Conservation (phyloP, 106 monocot genomes). For the Chionographis japonica region DNA sequence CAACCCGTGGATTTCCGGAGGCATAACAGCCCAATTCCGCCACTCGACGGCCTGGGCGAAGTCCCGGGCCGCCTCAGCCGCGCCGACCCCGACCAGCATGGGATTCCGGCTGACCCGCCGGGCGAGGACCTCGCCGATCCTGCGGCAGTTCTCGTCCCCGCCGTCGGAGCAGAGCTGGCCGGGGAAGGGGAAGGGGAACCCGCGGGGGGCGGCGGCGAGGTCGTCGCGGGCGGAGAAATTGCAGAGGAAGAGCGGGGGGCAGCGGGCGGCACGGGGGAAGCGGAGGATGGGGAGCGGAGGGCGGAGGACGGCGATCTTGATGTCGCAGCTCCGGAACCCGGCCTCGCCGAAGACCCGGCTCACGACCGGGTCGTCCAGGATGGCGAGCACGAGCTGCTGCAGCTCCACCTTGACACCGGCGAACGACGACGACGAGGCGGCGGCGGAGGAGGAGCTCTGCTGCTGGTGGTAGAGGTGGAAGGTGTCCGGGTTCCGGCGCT, state of each 20-base stretch:
- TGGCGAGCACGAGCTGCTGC: slow-evolving; percentile 64
- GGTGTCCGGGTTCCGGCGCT: slow-evolving; percentile 83
- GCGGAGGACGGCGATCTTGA: slow-evolving; percentile 65
- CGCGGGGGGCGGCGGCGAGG: neutral
- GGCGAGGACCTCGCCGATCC: slow-evolving; percentile 50
- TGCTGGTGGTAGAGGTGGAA: slow-evolving; percentile 82
- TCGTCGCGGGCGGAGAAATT: slow-evolving; percentile 34
- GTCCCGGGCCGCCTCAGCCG: slow-evolving; percentile 43
- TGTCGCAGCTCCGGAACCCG: slow-evolving; percentile 65
- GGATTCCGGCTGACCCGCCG: slow-evolving; percentile 27
- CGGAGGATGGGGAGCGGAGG: slow-evolving; percentile 52
- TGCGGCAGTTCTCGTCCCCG: slow-evolving; percentile 42
- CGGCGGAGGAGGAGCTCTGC: slow-evolving; percentile 4
- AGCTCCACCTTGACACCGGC: slow-evolving; percentile 78
- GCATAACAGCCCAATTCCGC: slow-evolving; percentile 17
- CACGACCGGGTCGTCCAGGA: slow-evolving; percentile 75
- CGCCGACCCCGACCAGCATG: slow-evolving; percentile 64
- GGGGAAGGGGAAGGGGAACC: slow-evolving; percentile 12
- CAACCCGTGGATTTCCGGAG: slow-evolving; percentile 31
- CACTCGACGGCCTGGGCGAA: slow-evolving; percentile 29
- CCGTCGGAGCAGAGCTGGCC: slow-evolving; percentile 1
- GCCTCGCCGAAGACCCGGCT: slow-evolving; percentile 72
- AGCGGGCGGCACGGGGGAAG: slow-evolving; percentile 43
- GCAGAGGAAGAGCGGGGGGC: slow-evolving; percentile 44
- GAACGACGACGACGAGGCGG: slow-evolving; percentile 21